These are phyloP conservation scores for Penicillium alfredii DNA, from an alignment of 495 filamentous ascomycete species.

Conservation along the genomic window DNA sequence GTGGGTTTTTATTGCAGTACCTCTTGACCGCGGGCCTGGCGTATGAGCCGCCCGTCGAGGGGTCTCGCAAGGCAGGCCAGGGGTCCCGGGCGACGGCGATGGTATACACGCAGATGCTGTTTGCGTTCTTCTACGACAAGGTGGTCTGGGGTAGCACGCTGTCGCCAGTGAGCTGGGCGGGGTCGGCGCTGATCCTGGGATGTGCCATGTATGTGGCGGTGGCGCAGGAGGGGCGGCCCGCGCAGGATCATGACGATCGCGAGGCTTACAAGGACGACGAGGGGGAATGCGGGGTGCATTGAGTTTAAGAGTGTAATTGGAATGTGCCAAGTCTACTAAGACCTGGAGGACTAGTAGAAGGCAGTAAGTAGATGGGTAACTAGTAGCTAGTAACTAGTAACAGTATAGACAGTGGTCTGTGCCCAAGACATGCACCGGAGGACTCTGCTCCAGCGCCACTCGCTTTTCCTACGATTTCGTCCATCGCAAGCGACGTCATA, in stretches of 20 bases:
- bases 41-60: slow-evolving; percentile 45
- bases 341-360: too few relatives aligned
- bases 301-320: slow-evolving; percentile 9
- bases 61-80: slow-evolving; percentile 18
- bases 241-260: slow-evolving; percentile 2
- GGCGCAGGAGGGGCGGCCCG: slow-evolving; percentile 33
- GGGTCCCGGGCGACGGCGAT: slow-evolving; percentile 77
- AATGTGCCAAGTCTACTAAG: too few relatives aligned
- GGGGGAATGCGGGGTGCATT: slow-evolving; percentile 4
- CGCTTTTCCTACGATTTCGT: too few relatives aligned
- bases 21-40: slow-evolving; percentile 76
- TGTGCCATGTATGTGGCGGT: slow-evolving; percentile 76
- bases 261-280: slow-evolving; percentile 8
- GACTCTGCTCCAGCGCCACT: slow-evolving; percentile 2
- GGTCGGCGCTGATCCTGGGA: slow-evolving; percentile 72
- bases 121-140: slow-evolving; percentile 77
- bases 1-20: slow-evolving; percentile 83
- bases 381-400: not conserved
- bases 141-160: slow-evolving; percentile 70
- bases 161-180: slow-evolving; percentile 58
- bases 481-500: not conserved
- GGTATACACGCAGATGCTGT: slow-evolving; percentile 90
- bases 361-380: not conserved
- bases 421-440: slow-evolving; percentile 3
- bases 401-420: not conserved